phyloP scores from a whole-genome alignment of 768 basidiomycete genomes.

The Hypsizygus marmoreus region DNA sequence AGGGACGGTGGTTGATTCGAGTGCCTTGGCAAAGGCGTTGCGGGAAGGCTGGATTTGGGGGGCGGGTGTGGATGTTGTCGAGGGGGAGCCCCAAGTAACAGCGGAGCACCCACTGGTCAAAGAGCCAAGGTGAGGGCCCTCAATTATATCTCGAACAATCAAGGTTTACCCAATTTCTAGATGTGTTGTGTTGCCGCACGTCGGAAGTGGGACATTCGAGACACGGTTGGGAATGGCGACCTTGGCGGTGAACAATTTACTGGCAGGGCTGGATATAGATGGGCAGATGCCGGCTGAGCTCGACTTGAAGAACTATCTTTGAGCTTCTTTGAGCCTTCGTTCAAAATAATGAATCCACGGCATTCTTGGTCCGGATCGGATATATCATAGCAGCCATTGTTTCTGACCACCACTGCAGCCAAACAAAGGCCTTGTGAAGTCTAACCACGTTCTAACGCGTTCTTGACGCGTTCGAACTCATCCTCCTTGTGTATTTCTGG shows the following conservation, averaged over 20 bases:
- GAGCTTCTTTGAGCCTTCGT: too few relatives aligned
- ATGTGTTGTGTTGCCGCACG: constrained; percentile 85
- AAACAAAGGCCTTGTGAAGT: too few relatives aligned
- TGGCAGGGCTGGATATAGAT: constrained; percentile 54
- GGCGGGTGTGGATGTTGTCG: constrained; percentile 92
- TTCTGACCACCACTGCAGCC: too few relatives aligned
- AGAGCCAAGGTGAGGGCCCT: constrained; percentile 59
- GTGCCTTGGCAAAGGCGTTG: constrained; percentile 83
- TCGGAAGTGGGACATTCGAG: constrained; percentile 88
- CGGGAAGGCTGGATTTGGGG: constrained; percentile 81
- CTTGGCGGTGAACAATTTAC: constrained; percentile 67
- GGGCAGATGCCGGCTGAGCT: constrained; percentile 55
- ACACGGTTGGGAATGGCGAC: constrained; percentile 83
- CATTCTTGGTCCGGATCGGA: too few relatives aligned
- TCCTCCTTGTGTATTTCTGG: too few relatives aligned
- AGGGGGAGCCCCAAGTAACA: constrained; percentile 81
- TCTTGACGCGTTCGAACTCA: too few relatives aligned
- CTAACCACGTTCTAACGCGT: too few relatives aligned
- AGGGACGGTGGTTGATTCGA: constrained; percentile 88
- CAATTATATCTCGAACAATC: not conserved
- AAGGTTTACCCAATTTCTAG: constrained; percentile 34
- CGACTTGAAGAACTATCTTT: constrained; percentile 22
- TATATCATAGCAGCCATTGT: too few relatives aligned
- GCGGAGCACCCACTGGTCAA: constrained; percentile 79
- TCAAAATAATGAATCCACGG: too few relatives aligned